Conservation (phyloP, 768 basidiomycete species). For the Clavaria fumosa region DNA sequence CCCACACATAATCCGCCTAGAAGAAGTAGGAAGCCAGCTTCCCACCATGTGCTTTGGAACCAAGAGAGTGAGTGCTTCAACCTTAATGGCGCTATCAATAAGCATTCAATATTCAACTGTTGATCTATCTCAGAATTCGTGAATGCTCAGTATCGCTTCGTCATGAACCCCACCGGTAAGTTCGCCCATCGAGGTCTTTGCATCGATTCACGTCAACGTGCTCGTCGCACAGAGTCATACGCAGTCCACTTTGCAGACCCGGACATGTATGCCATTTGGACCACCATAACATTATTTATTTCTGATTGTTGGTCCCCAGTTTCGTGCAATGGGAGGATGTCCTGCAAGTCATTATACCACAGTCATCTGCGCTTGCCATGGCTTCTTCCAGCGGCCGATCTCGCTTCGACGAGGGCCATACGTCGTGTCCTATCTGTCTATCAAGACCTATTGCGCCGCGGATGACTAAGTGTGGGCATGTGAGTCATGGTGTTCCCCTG, state of each 20-base stretch:
- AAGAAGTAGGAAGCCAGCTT: conserved; percentile 57
- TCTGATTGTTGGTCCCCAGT: conserved; percentile 30
- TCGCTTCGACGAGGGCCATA: conserved; percentile 42
- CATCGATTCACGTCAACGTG: too few relatives aligned
- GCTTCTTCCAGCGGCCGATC: conserved; percentile 34
- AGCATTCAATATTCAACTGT: conserved; percentile 10
- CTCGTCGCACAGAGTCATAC: too few relatives aligned
- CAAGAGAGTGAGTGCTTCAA: conserved; percentile 84
- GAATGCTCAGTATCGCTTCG: conserved; percentile 91
- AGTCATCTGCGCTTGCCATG: conserved; percentile 57
- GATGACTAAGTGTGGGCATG: conserved; percentile 97
- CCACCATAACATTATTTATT: conserved; percentile 9
- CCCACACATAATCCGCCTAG: conserved; percentile 44
- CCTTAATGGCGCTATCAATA: not conserved
- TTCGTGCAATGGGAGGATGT: conserved; percentile 96
- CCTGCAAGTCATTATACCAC: conserved; percentile 85
- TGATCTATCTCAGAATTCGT: conserved; percentile 55
- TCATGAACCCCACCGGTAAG: conserved; percentile 83
- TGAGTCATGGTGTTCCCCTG: conserved; percentile 39
- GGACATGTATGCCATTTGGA: conserved; percentile 55
- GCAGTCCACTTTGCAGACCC: conserved; percentile 95
- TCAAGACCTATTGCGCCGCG: conserved; percentile 79
- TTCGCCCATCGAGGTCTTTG: too few relatives aligned
- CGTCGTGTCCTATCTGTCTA: conserved; percentile 88
- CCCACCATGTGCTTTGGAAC: conserved; percentile 60